Conservation (phyloP, 192 early-diverging fungal species). For the Podila epigama region DNA sequence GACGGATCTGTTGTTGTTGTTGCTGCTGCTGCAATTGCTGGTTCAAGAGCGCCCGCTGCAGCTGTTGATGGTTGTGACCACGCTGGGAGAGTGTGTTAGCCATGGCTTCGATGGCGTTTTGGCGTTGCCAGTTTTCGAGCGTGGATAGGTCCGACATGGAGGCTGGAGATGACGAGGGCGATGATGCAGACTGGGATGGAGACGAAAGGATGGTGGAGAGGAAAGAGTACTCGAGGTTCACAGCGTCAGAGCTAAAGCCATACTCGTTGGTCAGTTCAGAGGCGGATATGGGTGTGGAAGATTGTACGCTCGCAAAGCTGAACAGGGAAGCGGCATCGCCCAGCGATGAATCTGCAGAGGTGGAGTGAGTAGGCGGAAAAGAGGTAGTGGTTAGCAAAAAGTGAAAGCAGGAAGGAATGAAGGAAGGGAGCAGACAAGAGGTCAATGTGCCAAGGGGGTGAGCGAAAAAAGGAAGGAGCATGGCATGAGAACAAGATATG, state of each 20-base stretch:
- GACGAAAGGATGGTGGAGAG: conserved; percentile 86
- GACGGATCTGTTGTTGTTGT: not conserved
- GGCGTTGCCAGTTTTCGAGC: conserved; percentile 49
- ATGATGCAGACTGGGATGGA: conserved; percentile 5
- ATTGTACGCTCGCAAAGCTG: not conserved
- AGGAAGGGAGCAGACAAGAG: not conserved
- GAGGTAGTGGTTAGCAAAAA: not conserved
- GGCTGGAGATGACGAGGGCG: conserved; percentile 25
- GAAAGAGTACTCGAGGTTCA: conserved; percentile 92
- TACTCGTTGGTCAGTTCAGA: conserved; percentile 7
- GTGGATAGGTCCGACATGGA: conserved; percentile 50
- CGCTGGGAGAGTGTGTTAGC: conserved; percentile 42
- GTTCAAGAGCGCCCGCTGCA: conserved; percentile 6
- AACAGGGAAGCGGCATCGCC: not conserved
- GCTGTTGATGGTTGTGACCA: conserved; percentile 23
- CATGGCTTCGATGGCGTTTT: conserved; percentile 44
- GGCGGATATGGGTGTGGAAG: not conserved
- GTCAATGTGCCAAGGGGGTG: not conserved
- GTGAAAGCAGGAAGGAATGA: not conserved
- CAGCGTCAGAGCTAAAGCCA: conserved; percentile 87
- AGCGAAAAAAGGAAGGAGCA: not conserved
- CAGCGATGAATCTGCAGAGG: not conserved
- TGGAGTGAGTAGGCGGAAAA: not conserved
- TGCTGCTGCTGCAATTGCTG: not conserved
- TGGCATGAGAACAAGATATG: not conserved